Base-by-base conservation (phyloP, 495 filamentous ascomycete genomes). In the Friedmanniomyces endolithicus region DNA sequence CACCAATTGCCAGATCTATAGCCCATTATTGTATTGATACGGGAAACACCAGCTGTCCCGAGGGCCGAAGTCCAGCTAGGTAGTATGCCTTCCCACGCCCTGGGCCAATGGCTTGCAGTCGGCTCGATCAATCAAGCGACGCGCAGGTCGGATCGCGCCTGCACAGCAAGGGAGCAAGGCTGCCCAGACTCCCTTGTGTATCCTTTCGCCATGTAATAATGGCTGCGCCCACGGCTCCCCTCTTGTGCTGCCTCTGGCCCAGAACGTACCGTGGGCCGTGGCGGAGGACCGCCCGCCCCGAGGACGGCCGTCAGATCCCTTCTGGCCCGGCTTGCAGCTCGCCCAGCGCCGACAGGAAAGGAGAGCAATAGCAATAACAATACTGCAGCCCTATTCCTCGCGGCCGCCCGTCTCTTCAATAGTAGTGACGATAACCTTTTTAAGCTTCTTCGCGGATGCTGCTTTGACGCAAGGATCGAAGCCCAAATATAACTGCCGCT, bases 161-260 rank as follows among this genome's bases (percentile, higher is more conserved):
- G 57, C 57, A 55, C 44, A 55, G 52, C 47, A 54, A 59, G 57
- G 57, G 57, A 59, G 53, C n/a, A n/a, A 20, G n/a, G 49, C 43
- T 37, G 44, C 19, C 16, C 19, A 16, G 17, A 45, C 22, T 29
- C 39, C n/a, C 9, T 47, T 55, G 57, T 59, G 57, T 51, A 49
- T 43, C 52, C 44, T 55, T 44, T 41, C 14, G 44, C 57, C 57
- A 59, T 41, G 40, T 20, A n/a, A 59, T 20, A n/a, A 59, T 55
- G 57, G 46, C 46, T 44, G 33, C 31, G 27, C 35, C 51, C 33
- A 44, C 52, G 52, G 51, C 52, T 54, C 39, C 52, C 47, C 51
- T 59, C 41, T 49, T 55, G 53, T 55, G 45, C 53, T 49, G 37
- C 50, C 33, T 24, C 50, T 52, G 9, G 31, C 17, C 31, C n/a